Percentiles rank a stretch among this genome's conserved stretches.
Conservation (phyloP, 257 asterid species). For the Solanum paucissectum region DNA sequence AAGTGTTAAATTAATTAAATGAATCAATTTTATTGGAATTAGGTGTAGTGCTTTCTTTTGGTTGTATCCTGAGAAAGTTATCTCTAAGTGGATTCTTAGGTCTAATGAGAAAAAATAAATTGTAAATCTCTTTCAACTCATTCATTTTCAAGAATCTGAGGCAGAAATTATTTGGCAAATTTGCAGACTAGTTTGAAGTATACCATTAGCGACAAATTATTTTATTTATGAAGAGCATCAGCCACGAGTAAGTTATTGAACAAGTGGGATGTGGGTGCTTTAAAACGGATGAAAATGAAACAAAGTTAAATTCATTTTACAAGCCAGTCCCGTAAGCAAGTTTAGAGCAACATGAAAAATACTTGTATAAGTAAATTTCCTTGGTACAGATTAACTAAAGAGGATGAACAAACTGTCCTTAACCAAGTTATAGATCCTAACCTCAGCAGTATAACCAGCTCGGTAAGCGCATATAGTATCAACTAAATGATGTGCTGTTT, state of each 20-base stretch:
- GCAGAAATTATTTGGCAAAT: not conserved
- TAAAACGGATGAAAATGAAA: not conserved
- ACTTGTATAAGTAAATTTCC: not conserved
- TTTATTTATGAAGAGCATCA: not conserved
- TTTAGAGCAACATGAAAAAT: not conserved
- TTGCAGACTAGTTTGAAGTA: not conserved
- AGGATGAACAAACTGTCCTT: not conserved
- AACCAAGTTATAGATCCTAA: conserved; percentile 21
- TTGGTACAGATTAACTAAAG: not conserved
- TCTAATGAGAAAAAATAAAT: not conserved
- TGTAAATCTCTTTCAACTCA: not conserved
- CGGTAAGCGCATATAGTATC: conserved; percentile 66
- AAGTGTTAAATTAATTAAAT: not conserved
- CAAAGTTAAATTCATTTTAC: not conserved
- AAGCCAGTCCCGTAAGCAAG: not conserved
- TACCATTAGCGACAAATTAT: not conserved
- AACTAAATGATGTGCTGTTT: conserved; percentile 58
- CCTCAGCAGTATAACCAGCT: conserved; percentile 90
- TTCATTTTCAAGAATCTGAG: not conserved
- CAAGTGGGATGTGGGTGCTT: not conserved
- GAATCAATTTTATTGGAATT: not conserved
- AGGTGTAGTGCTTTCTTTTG: not conserved
- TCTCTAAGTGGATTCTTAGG: not conserved
- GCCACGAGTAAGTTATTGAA: not conserved
- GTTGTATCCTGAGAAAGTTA: not conserved